Base-by-base conservation (phyloP, 2,329 filamentous ascomycete genomes). In the Colletotrichum ledebouriae region DNA sequence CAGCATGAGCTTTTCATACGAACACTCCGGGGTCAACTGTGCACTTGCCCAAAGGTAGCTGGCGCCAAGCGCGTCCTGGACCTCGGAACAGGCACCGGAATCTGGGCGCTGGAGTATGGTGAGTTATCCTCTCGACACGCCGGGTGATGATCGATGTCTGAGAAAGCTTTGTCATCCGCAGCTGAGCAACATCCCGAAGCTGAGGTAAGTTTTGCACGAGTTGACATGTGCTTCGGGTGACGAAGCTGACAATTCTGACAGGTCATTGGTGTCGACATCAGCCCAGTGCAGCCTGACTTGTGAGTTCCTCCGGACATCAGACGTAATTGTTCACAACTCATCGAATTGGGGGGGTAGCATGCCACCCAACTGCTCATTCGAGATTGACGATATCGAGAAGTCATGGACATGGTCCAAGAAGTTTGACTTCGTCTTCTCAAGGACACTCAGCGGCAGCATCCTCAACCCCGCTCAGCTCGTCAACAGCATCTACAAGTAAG, bases 281-380 rank as follows among this genome's bases (percentile, higher is more conserved):
- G 67, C 25, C 70, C 70, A 0, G 63, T 71, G 4, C 67, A 71
- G 9, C 67, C 70, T 1, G 59, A 63, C 3, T 70, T 68, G 68
- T 70, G 10, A 46, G 68, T 20, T 4, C 0, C 12, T 1, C 6
- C 1, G 25, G 25, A 25, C 9, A n/a, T 2, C 10, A 15, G n/a
- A 17, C 20, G 1, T 15, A 3, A 4, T 6, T 4, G 4, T 39
- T 6, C 47, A 9, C 56, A 13, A 56, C 4, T 52, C 4, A 52
- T 13, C 10, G 10, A 52, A 11, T 2, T 3, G 0, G 6, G 22
- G 22, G 22, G 15, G 4, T 2, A 75, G 73, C 63, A 80, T 82
- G 7, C 83, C 83, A 0, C 78, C 80, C 0, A 86, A 86, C 64
- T 76, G 82, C 53, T 73, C 73, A 7, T 86, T 86, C 70, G 78